These are phyloP conservation scores for Aplosporella prunicola DNA, from an alignment of 2,329 filamentous ascomycete species.

Conservation along the genomic window DNA sequence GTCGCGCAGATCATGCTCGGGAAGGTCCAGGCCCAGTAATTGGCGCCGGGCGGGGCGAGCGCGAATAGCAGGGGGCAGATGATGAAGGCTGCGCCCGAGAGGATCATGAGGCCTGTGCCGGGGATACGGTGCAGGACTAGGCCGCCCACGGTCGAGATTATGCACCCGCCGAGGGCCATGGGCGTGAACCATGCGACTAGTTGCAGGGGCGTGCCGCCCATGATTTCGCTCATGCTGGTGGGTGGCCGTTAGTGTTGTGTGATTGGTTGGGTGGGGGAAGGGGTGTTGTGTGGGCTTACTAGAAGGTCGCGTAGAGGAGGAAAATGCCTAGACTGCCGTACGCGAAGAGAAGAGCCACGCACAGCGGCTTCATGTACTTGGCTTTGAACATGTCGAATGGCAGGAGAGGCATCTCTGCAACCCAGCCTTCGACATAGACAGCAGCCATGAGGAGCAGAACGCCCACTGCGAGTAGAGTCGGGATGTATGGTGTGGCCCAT, in stretches of 20 bases:
- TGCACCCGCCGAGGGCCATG: slow-evolving; percentile 56
- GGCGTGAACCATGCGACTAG: slow-evolving; percentile 60
- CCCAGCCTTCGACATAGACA: slow-evolving; percentile 59
- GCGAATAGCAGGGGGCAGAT: slow-evolving; percentile 54
- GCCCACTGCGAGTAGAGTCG: slow-evolving; percentile 51
- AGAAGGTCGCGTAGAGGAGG: slow-evolving; percentile 60
- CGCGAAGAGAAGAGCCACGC: slow-evolving; percentile 50
- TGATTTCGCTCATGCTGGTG: slow-evolving; percentile 48
- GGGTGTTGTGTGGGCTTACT: slow-evolving; percentile 40
- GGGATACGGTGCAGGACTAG: slow-evolving; percentile 58
- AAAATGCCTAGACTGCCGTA: slow-evolving; percentile 63
- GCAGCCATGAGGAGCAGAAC: slow-evolving; percentile 46
- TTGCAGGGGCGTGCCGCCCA: slow-evolving; percentile 50
- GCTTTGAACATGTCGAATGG: slow-evolving; percentile 57
- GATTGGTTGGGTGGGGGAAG: background rate
- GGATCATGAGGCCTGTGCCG: slow-evolving; percentile 52
- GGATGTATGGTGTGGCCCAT: slow-evolving; percentile 61
- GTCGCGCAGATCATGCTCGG: slow-evolving; percentile 61
- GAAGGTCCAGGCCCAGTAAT: slow-evolving; percentile 67
- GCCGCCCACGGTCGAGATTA: slow-evolving; percentile 54
- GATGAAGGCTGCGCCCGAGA: slow-evolving; percentile 53
- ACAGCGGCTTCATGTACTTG: slow-evolving; percentile 55
- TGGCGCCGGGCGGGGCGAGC: slow-evolving; percentile 46
- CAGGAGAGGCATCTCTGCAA: slow-evolving; percentile 55
- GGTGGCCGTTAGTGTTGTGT: background rate